Base-by-base conservation (phyloP, 768 basidiomycete genomes). In the Tricholomella constricta region DNA sequence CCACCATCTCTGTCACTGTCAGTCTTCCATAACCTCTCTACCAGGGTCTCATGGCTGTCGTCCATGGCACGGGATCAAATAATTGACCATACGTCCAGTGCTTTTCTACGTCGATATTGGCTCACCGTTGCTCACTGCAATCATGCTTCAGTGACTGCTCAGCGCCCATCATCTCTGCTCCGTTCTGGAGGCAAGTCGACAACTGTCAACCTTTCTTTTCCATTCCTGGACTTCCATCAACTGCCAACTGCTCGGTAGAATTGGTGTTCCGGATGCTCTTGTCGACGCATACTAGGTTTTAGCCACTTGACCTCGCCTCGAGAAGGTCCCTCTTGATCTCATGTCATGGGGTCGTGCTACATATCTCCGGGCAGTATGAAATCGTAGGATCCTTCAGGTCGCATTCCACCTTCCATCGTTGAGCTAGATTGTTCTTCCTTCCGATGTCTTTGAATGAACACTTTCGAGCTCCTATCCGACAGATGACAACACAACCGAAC, bases 1-100 rank as follows among this genome's bases (percentile, higher is more conserved):
- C 42, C 42, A 43, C 42, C 42, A 43, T 43, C 42, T 43, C 42
- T 29, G 27, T 43, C 42, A 43, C n/a, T 27, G 38, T 40, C 38
- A 17, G 36, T 42, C 41, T 26, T n/a, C n/a, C 25, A 17, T 11
- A 43, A 43, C 23, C 26, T 8, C 14, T 43, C 23, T 29, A 29
- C 14, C 26, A 26, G n/a, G 27, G 26, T 14, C 8, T 43, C 42
- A 29, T 20, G 42, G 23, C 42, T 2, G 12, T 27, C 27, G 17
- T 15, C 6, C 27, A 29, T 19, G 17, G 6, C 42, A 17, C n/a
- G n/a, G n/a, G n/a, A n/a, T n/a, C n/a, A n/a, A n/a, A n/a, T n/a
- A n/a, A n/a, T n/a, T n/a, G n/a, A n/a, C n/a, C n/a, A n/a, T n/a
- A n/a, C n/a, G n/a, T n/a, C n/a, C n/a, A n/a, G n/a, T n/a, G n/a